Evolutionary conservation across 1,139 yeast genomes (phyloP).

Genomic region (Hanseniaspora gamundiae): DNA sequence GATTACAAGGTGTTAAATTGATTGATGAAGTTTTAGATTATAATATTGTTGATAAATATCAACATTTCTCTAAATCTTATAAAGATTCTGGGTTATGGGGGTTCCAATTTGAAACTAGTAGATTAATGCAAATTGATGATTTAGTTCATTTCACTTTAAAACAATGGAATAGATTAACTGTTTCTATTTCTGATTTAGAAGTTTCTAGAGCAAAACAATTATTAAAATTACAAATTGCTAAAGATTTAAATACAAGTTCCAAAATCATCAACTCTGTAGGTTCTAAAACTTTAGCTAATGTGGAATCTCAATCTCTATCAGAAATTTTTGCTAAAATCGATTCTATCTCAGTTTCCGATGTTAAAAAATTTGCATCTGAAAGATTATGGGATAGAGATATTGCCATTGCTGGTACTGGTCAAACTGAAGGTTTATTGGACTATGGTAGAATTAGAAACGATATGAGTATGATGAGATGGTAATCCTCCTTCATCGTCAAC

Average conservation of each 20-base stretch:
- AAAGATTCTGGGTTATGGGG: slow-evolving; percentile 80
- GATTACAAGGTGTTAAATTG: slow-evolving; percentile 75
- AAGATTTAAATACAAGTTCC: slow-evolving; percentile 37
- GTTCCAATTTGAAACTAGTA: slow-evolving; percentile 52
- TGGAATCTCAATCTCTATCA: slow-evolving; percentile 42
- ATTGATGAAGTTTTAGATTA: slow-evolving; percentile 61
- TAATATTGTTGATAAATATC: slow-evolving; percentile 58
- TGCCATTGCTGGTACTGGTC: slow-evolving; percentile 74
- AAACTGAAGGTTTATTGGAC: slow-evolving; percentile 70
- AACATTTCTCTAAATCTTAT: slow-evolving; percentile 61
- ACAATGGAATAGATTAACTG: slow-evolving; percentile 77
- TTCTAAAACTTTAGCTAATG: slow-evolving; percentile 46
- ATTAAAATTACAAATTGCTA: slow-evolving; percentile 51
- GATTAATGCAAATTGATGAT: slow-evolving; percentile 53
- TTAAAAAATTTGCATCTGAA: slow-evolving; percentile 62
- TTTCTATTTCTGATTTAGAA: slow-evolving; percentile 65
- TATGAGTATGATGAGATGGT: slow-evolving; percentile 80
- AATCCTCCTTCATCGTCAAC: slow-evolving; percentile 11
- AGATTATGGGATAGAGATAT: slow-evolving; percentile 76
- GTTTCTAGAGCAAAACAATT: slow-evolving; percentile 65
- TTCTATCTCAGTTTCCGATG: slow-evolving; percentile 44
- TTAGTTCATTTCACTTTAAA: slow-evolving; percentile 66
- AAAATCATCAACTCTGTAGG: slow-evolving; percentile 41
- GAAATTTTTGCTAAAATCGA: slow-evolving; percentile 56
- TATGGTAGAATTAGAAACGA: slow-evolving; percentile 78